Base-by-base conservation (phyloP, 164 flowering plant species). In the Saururus chinensis region DNA sequence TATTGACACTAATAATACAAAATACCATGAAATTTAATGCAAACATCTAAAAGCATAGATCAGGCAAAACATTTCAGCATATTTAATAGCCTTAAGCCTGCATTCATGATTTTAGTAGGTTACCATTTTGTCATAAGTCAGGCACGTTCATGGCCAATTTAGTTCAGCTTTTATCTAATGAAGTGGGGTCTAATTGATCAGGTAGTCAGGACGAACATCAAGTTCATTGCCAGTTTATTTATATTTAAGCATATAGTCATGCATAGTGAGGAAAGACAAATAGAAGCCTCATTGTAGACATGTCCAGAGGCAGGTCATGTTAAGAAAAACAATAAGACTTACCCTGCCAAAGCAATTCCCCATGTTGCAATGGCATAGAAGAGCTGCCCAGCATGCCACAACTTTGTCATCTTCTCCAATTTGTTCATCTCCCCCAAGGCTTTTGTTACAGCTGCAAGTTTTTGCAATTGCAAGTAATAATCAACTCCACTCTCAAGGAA, bases 281-380 rank as follows among this genome's bases (percentile, higher is more conserved):
- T 2, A 30, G 6, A 30, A n/a, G n/a, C n/a, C n/a, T n/a, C n/a
- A n/a, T n/a, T n/a, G n/a, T n/a, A n/a, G n/a, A n/a, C 37, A 30
- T 30, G 4, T 30, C 37, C 37, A 30, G 37, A 30, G 37, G 37
- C 37, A 30, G 37, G 6, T 30, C 4, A 30, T 2, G 37, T 45
- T 13, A 45, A 9, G 4, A 45, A 4, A 17, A 45, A 12, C 14
- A 45, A 45, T 8, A 63, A 4, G 35, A 58, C 84, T 82, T 57
- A 88, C 96, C 95, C 97, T 19, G 86, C 74, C 16, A 90, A 57
- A 45, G 88, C 83, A 79, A 87, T 82, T 54, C 95, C 92, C 99
- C 96, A 93, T 9, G 86, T 86, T 6, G 89, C 68, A 11, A 93
- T 60, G 48, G 81, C 60, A 74, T 91, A 93, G 59, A 93, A 82